Evolutionary conservation across 148 eudicot species (phyloP).

Genomic region (Nyssa sinensis): DNA sequence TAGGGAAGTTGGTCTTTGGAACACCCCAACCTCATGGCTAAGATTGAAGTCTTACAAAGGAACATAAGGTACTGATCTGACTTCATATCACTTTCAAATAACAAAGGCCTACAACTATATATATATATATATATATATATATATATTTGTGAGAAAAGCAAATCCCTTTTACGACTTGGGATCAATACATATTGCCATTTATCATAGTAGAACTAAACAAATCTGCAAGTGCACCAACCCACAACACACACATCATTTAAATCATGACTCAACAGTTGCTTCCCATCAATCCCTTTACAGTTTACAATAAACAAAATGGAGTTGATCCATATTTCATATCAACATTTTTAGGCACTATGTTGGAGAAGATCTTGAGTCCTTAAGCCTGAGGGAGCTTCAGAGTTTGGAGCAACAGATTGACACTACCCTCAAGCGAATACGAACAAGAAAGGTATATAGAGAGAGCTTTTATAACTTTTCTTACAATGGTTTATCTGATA

Average conservation of each 20-base stretch:
- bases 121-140: no score
- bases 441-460: slow-evolving; percentile 56
- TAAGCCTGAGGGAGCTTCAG: slow-evolving; percentile 72
- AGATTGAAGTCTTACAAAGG: neutral
- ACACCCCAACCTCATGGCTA: neutral
- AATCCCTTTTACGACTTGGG: no score
- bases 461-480: neutral
- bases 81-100: neutral
- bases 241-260: no score
- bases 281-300: no score
- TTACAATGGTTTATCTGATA: neutral
- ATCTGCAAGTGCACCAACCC: no score
- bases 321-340: neutral
- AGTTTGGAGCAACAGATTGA: slow-evolving; percentile 77
- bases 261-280: neutral
- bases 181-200: no score
- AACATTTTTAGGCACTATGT: slow-evolving; percentile 46
- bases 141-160: no score
- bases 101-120: neutral
- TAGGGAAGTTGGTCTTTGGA: neutral
- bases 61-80: neutral
- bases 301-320: neutral
- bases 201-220: no score
- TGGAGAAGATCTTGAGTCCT: slow-evolving; percentile 65
- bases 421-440: slow-evolving; percentile 60